Conservation (phyloP, 306 rosid genomes). For the Cucurbita maxima region DNA sequence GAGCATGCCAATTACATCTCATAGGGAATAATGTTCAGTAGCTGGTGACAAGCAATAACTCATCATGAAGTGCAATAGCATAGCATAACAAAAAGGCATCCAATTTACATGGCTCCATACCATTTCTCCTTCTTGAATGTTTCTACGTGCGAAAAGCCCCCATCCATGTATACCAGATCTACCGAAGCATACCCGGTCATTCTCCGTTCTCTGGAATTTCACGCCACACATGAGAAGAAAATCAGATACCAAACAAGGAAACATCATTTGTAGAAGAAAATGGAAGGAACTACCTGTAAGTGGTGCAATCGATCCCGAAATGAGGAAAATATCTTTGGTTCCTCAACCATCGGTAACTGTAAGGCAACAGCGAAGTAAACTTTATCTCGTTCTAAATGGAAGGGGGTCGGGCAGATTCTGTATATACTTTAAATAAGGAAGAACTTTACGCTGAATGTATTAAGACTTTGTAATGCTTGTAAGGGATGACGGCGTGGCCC, state of each 20-base stretch:
- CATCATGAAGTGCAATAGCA: not conserved
- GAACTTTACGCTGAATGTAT: conserved; percentile 41
- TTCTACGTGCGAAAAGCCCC: conserved; percentile 94
- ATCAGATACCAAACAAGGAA: conserved; percentile 20
- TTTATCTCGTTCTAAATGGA: conserved; percentile 7
- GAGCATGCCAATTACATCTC: not conserved
- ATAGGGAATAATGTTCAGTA: not conserved
- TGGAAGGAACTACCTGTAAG: conserved; percentile 57
- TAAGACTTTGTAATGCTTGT: conserved; percentile 46
- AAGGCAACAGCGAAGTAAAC: not conserved
- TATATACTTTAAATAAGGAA: conserved; percentile 11
- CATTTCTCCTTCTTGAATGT: conserved; percentile 99
- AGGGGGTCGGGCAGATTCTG: not conserved
- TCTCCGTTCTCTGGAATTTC: conserved; percentile 73
- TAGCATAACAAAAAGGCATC: not conserved
- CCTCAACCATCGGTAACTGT: conserved; percentile 57
- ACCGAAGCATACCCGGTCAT: conserved; percentile 88
- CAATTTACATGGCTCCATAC: conserved; percentile 20
- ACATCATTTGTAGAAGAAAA: not conserved
- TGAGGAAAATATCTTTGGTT: conserved; percentile 60
- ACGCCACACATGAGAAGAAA: conserved; percentile 4
- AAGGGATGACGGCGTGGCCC: conserved; percentile 74
- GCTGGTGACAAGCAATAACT: not conserved
- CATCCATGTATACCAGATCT: conserved; percentile 99
- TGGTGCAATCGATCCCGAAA: conserved; percentile 83